phyloP scores from a whole-genome alignment of 2,329 filamentous ascomycete genomes.

The Fusarium citri region DNA sequence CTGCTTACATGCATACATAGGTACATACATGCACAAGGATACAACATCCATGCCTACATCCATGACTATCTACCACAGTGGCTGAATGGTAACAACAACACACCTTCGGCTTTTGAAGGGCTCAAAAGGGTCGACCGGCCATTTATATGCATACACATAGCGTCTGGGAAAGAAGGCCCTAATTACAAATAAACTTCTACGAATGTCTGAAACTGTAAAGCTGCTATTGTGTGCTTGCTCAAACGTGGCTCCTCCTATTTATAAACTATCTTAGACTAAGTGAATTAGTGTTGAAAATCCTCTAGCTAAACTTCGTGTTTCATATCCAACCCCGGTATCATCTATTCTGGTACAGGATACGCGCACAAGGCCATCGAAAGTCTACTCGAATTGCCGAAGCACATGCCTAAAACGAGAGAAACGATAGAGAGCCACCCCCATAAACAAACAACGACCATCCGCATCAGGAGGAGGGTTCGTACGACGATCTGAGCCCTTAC shows the following conservation, averaged over 20 bases:
- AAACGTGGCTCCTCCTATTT: constrained; percentile 24
- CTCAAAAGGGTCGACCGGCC: constrained; percentile 11
- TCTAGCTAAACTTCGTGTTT: constrained; percentile 26
- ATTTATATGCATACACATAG: constrained; percentile 10
- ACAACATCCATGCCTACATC: constrained; percentile 13
- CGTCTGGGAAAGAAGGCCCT: not conserved
- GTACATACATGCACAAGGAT: not conserved
- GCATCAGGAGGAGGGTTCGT: constrained; percentile 10
- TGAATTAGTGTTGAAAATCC: constrained; percentile 25
- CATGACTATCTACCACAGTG: not conserved
- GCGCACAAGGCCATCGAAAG: constrained; percentile 21
- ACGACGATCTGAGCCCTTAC: constrained; percentile 1
- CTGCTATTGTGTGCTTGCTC: not conserved
- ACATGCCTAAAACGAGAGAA: constrained; percentile 11
- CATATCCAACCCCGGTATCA: constrained; percentile 21
- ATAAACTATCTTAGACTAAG: constrained; percentile 8
- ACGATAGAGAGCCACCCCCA: constrained; percentile 22
- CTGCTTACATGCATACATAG: constrained; percentile 15
- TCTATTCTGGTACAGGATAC: constrained; percentile 19
- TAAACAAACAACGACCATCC: constrained; percentile 23
- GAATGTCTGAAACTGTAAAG: not conserved
- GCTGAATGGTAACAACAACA: not conserved
- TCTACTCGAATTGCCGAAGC: constrained; percentile 26
- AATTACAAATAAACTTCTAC: not conserved
- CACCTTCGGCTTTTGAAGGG: constrained; percentile 3